Evolutionary conservation across 2,329 filamentous ascomycete species (phyloP).

Genomic region (Neonectria coccinea): DNA sequence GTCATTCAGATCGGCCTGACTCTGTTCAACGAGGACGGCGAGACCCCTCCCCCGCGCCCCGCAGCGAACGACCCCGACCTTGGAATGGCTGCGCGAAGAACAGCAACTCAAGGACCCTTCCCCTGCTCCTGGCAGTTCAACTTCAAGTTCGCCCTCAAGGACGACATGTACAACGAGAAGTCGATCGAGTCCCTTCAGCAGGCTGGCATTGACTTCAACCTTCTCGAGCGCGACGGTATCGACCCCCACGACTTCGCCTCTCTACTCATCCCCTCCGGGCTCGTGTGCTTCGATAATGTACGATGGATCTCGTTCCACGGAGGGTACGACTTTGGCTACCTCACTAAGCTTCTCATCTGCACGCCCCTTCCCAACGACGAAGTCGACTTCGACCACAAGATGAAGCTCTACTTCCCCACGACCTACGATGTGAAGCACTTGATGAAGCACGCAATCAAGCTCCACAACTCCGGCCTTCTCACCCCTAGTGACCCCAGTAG

Average conservation of each 20-base stretch:
- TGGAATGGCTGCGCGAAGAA: slow-evolving; percentile 53
- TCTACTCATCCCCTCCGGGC: slow-evolving; percentile 88
- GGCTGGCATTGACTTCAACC: slow-evolving; percentile 91
- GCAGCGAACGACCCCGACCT: slow-evolving; percentile 58
- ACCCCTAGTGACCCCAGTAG: slow-evolving; percentile 73
- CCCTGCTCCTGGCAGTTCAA: slow-evolving; percentile 99
- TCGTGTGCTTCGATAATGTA: slow-evolving; percentile 88
- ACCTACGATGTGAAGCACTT: slow-evolving; percentile 98
- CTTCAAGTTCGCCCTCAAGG: slow-evolving; percentile 93
- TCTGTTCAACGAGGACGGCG: slow-evolving; percentile 90
- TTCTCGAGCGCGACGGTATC: slow-evolving; percentile 89
- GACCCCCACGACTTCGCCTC: slow-evolving; percentile 90
- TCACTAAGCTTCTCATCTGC: slow-evolving; percentile 92
- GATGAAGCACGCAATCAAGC: slow-evolving; percentile 86
- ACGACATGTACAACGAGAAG: slow-evolving; percentile 97
- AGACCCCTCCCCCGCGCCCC: slow-evolving; percentile 81
- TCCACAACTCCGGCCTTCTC: slow-evolving; percentile 72
- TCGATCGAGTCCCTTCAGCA: slow-evolving; percentile 92
- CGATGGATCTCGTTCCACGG: slow-evolving; percentile 98
- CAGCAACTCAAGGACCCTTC: slow-evolving; percentile 63
- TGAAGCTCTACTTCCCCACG: slow-evolving; percentile 92
- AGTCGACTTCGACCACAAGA: slow-evolving; percentile 86
- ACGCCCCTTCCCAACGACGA: slow-evolving; percentile 89
- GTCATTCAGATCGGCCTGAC: slow-evolving; percentile 98
- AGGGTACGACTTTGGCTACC: slow-evolving; percentile 97